These are phyloP conservation scores for Candida piceae DNA, from an alignment of 805 yeast species.

Conservation along the genomic window DNA sequence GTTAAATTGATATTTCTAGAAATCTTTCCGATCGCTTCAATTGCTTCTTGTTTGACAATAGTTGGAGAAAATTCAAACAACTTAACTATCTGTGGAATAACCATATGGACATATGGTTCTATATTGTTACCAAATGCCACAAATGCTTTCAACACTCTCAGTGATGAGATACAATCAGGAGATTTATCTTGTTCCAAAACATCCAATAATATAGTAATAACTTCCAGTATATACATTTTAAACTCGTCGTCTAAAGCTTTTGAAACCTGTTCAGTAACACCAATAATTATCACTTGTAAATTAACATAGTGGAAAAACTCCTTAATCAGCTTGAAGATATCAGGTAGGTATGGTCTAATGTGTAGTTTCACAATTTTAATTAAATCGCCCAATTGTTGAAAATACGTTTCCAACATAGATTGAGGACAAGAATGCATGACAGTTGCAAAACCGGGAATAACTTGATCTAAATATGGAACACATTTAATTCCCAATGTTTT, in stretches of 20 bases:
- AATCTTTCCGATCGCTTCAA: conserved; percentile 77
- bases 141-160: conserved; percentile 74
- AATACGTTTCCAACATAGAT: conserved; percentile 77
- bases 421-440: conserved; percentile 83
- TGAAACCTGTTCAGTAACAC: conserved; percentile 78
- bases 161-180: conserved; percentile 52
- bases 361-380: conserved; percentile 84
- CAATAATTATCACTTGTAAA: conserved; percentile 73
- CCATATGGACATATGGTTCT: conserved; percentile 82
- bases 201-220: conserved; percentile 69
- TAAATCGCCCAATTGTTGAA: conserved; percentile 79
- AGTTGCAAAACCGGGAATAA: conserved; percentile 78
- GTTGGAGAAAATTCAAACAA: conserved; percentile 70
- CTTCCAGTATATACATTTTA: conserved; percentile 72
- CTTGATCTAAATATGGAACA: conserved; percentile 81
- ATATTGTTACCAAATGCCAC: conserved; percentile 83
- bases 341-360: conserved; percentile 74
- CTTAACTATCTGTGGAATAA: conserved; percentile 80
- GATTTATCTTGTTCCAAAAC: conserved; percentile 72
- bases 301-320: conserved; percentile 63
- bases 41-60: conserved; percentile 62
- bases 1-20: conserved; percentile 66
- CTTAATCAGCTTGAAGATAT: conserved; percentile 67
- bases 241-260: conserved; percentile 89
- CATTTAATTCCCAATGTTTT: conserved; percentile 84